Evolutionary conservation across 768 basidiomycete species (phyloP).

Genomic region (Pholiota microspora): DNA sequence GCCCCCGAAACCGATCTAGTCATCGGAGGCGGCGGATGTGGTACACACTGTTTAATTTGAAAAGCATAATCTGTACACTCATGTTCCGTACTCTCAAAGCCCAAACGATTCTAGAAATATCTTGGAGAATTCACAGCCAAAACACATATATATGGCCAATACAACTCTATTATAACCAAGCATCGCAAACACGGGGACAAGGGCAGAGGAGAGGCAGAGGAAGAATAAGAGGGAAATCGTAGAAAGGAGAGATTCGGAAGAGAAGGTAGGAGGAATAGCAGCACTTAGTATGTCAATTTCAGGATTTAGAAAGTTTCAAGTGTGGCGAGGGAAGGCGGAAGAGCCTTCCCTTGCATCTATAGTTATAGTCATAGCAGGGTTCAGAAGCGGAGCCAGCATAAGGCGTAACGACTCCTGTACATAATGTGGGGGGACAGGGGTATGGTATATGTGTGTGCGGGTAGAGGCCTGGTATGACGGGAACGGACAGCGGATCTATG

Average conservation of each 20-base stretch:
- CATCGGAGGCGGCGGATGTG: not conserved
- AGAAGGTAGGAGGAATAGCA: not conserved
- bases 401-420: not conserved
- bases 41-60: no score
- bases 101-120: no score
- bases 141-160: not conserved
- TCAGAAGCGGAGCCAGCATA: slow-evolving; percentile 5
- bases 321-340: not conserved
- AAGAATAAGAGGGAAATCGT: not conserved
- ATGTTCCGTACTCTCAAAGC: no score
- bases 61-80: no score
- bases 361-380: slow-evolving; percentile 5
- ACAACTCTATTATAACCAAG: slow-evolving; percentile 8
- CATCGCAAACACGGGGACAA: not conserved
- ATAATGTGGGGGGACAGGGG: not conserved
- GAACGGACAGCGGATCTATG: slow-evolving; percentile 3
- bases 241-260: not conserved
- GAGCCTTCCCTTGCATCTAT: not conserved
- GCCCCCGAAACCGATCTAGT: not conserved
- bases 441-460: not conserved
- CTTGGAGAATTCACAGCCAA: not conserved
- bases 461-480: not conserved
- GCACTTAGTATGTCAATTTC: no score
- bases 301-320: not conserved
- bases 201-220: not conserved